Percentiles rank a stretch among this genome's conserved stretches.
phyloP scores from a whole-genome alignment of 768 basidiomycete genomes.

The Amanita brunnescens region DNA sequence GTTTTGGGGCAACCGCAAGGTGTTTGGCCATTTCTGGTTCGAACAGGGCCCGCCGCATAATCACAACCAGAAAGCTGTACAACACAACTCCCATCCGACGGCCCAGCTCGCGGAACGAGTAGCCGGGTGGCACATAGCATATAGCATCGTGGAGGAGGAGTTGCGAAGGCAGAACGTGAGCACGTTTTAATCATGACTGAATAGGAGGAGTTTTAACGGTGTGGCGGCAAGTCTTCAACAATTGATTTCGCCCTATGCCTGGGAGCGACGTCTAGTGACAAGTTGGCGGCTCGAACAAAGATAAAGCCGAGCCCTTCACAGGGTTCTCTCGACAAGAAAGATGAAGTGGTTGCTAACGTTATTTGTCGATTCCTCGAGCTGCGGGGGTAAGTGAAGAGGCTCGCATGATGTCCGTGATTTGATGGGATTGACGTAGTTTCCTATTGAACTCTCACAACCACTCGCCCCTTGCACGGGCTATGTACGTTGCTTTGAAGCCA shows the following conservation, averaged over 20 bases:
- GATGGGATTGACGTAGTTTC: constrained; percentile 48
- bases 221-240: constrained; percentile 69
- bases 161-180: constrained; percentile 92
- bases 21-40: constrained; percentile 72
- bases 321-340: constrained; percentile 84
- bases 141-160: constrained; percentile 84
- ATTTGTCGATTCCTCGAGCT: constrained; percentile 98
- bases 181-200: constrained; percentile 17
- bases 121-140: constrained; percentile 82
- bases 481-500: constrained; percentile 71
- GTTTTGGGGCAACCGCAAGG: constrained; percentile 75
- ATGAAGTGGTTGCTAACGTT: constrained; percentile 96
- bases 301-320: constrained; percentile 38
- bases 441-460: constrained; percentile 83
- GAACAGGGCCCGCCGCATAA: constrained; percentile 43
- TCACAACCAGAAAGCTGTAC: constrained; percentile 46
- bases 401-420: neutral
- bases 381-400: constrained; percentile 60
- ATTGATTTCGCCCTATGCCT: constrained; percentile 94
- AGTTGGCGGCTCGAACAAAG: constrained; percentile 75
- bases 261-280: constrained; percentile 80
- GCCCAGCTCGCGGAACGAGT: constrained; percentile 84
- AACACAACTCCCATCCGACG: constrained; percentile 72
- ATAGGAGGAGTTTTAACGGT: neutral
- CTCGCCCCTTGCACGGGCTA: constrained; percentile 83